A percentile compares a stretch with the other conserved stretches of the same genome.
Conservation (phyloP, 2,329 filamentous ascomycete species). For the Rhytidhysteron rufulum region DNA sequence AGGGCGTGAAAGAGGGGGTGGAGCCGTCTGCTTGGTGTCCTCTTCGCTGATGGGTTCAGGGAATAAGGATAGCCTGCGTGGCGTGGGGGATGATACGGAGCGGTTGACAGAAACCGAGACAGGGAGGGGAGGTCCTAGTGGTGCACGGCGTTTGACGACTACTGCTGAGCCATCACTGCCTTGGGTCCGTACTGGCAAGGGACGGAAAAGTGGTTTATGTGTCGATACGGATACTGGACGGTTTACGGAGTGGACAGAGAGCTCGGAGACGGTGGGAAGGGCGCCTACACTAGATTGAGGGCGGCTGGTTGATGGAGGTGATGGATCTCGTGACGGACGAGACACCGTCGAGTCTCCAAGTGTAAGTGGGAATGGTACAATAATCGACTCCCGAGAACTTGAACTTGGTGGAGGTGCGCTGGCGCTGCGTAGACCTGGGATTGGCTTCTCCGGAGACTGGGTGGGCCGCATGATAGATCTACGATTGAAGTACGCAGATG, state of each 20-base stretch:
- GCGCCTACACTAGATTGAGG: conserved; percentile 23
- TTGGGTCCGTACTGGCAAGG: conserved; percentile 31
- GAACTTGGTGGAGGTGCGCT: conserved; percentile 19
- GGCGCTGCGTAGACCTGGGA: conserved; percentile 20
- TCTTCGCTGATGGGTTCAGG: conserved; percentile 9
- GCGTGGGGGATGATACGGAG: conserved; percentile 32
- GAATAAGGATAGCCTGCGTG: conserved; percentile 12
- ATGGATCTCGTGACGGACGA: conserved; percentile 23
- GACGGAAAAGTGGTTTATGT: conserved; percentile 34
- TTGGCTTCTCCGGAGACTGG: conserved; percentile 15
- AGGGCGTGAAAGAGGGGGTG: conserved; percentile 36
- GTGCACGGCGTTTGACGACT: conserved; percentile 28
- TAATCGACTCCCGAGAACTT: too few relatives aligned
- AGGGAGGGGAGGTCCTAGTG: conserved; percentile 21
- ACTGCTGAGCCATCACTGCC: conserved; percentile 21
- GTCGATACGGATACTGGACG: conserved; percentile 30
- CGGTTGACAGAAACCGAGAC: conserved; percentile 22
- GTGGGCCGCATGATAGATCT: conserved; percentile 9
- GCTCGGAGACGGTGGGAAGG: conserved; percentile 6
- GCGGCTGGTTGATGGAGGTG: conserved; percentile 17
- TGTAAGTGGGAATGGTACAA: too few relatives aligned
- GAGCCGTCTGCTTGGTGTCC: conserved; percentile 3
- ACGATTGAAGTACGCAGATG: conserved; percentile 5
- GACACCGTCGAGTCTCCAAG: conserved; percentile 23
- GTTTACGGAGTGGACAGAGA: conserved; percentile 5